These are phyloP conservation scores for Brettanomyces bruxellensis DNA, from an alignment of 805 yeast species.

Conservation along the genomic window DNA sequence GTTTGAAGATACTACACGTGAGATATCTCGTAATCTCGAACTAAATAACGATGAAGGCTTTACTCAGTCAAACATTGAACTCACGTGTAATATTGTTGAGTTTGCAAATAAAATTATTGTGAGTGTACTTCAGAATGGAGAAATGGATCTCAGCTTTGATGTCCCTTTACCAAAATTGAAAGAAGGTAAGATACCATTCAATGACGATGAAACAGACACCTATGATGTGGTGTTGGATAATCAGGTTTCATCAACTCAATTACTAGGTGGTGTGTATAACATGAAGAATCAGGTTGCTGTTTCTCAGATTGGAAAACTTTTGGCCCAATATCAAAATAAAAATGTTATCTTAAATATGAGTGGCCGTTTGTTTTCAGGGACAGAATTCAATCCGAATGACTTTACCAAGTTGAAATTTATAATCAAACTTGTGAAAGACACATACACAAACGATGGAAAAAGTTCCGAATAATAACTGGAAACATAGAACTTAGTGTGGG, in stretches of 20 bases:
- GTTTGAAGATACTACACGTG: neutral
- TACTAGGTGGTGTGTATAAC: constrained; percentile 38
- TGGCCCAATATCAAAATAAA: constrained; percentile 27
- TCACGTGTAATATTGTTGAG: constrained; percentile 19
- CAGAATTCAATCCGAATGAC: neutral
- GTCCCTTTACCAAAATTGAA: constrained; percentile 22
- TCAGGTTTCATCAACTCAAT: constrained; percentile 18
- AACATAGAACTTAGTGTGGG: too few relatives aligned
- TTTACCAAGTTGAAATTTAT: neutral
- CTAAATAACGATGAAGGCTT: neutral
- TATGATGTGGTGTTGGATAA: constrained; percentile 17
- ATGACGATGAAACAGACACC: constrained; percentile 15
- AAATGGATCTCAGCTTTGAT: constrained; percentile 40
- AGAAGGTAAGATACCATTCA: constrained; percentile 11
- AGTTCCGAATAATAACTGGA: neutral
- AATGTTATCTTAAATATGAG: constrained; percentile 37
- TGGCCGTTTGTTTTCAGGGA: constrained; percentile 31
- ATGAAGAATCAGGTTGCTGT: constrained; percentile 38
- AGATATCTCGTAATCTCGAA: neutral
- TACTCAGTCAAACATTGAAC: constrained; percentile 1
- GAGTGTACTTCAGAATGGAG: constrained; percentile 33
- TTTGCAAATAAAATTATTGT: constrained; percentile 33
- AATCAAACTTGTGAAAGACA: constrained; percentile 1
- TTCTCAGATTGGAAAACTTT: constrained; percentile 37
- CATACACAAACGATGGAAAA: neutral